Evolutionary conservation across 2,329 filamentous ascomycete species (phyloP), one percentile per base, ranked within the genome.

Genomic region (Trichophyton schoenleinii): DNA sequence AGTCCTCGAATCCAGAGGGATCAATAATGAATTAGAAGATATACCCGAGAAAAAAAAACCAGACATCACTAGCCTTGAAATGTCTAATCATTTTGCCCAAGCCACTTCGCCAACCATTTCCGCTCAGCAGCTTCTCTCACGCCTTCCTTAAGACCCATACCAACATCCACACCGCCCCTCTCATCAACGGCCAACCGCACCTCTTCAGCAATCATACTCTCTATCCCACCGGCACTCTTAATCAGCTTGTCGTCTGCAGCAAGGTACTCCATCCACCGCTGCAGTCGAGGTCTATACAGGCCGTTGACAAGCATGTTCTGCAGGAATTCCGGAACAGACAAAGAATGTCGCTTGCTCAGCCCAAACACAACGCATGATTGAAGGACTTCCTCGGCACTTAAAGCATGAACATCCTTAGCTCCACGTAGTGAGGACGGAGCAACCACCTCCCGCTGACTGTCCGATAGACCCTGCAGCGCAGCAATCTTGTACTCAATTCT

Each of bases 211-310:
- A 80, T 80, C 67, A 95, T 75, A 22, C 74, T 80, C 2, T 70
- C 65, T 3, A 82, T 79, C 0, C 86, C 87, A 0, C 87, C 88
- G 55, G 83, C 81, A 42, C 78, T 75, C 18, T 79, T 68, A 57
- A 96, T 80, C 71, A 92, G 76, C 64, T 69, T 73, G 73, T 95
- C 89, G 74, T 96, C 91, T 42, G 79, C 74, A 53, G 80, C 79
- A 64, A 96, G 71, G 69, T 88, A 89, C 46, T 79, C 74, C 66
- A 89, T 74, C 64, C 81, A 78, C 66, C 76, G 74, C 58, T 68
- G 67, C 48, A 90, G 75, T 64, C 79, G 79, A 59, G 77, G 72
- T 61, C 76, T 72, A 71, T 90, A 78, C 67, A 87, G 28, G 62
- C 64, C 46, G 2, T 66, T 62, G 15, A 70, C 68, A 34, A 73